Evolutionary conservation across 129 eudicot genomes (phyloP).

Genomic region (Apium graveolens): DNA sequence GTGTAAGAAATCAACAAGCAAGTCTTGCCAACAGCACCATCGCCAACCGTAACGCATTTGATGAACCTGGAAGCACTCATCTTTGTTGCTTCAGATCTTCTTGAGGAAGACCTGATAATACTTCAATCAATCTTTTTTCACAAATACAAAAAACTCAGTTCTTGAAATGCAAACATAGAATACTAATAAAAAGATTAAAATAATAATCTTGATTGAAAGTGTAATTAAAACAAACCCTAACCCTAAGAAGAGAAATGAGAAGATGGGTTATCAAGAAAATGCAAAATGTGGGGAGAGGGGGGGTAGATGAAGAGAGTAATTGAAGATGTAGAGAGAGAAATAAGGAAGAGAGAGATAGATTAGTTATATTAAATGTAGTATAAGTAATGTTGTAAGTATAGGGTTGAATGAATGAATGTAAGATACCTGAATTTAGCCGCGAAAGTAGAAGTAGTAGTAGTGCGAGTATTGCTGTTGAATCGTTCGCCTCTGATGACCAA

Average conservation of each 20-base stretch:
- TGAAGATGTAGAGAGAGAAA: constrained; percentile 23
- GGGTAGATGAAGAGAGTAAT: constrained; percentile 19
- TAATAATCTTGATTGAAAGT: background rate
- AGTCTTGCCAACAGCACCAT: constrained; percentile 97
- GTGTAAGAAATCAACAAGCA: constrained; percentile 97
- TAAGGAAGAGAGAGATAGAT: constrained; percentile 12
- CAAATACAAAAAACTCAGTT: background rate
- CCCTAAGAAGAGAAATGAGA: constrained; percentile 18
- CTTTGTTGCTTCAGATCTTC: constrained; percentile 48
- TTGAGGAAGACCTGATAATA: constrained; percentile 46
- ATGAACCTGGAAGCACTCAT: constrained; percentile 98
- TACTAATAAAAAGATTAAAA: background rate
- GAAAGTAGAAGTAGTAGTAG: constrained; percentile 13
- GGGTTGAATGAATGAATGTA: background rate
- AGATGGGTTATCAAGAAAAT: constrained; percentile 11
- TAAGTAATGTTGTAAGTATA: constrained; percentile 2
- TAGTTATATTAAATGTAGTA: background rate
- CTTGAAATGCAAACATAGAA: background rate
- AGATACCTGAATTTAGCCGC: constrained; percentile 38
- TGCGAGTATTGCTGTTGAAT: constrained; percentile 55
- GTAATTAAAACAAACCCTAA: constrained; percentile 23
- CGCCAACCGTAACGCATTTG: constrained; percentile 95
- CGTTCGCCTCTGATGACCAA: constrained; percentile 24
- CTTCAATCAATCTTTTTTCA: background rate
- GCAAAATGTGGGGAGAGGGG: constrained; percentile 3